Evolutionary conservation across 2,329 filamentous ascomycete species (phyloP), one percentile per base, ranked within the genome.

Genomic region (Niveomyces coronatus): DNA sequence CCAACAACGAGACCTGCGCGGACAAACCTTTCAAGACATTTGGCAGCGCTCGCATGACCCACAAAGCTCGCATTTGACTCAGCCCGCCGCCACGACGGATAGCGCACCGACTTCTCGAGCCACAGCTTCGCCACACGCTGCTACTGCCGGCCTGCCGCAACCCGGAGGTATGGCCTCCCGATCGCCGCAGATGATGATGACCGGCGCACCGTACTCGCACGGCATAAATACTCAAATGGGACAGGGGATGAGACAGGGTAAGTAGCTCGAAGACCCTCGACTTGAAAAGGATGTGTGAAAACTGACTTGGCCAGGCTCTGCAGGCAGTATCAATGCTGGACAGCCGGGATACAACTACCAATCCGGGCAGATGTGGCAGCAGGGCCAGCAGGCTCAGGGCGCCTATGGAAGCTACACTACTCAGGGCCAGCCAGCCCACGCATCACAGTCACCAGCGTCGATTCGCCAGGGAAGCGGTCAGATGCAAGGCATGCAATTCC

Each of bases 41-140:
- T 96, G 88, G 83, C 76, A 82, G 46, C 74, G 83, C 44, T 81
- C 84, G 9, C 87, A 93, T 47, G 86, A 95, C 54, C 77, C 82
- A 42, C 79, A 85, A 18, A 57, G 63, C 39, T 67, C 64, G 24
- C 63, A 48, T 46, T 56, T 68, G 46, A 64, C 59, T 34, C 73
- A 68, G 43, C 62, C 70, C 31, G 30, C 28, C 7, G 37, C 19
- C 5, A 39, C 37, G 11, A 65, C 72, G 33, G 46, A 68, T 4
- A 50, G 65, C 16, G 53, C 64, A 9, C 61, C 70, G 10, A 67
- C 68, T 11, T 71, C 65, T 39, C 69, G 75, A 33, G 62, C 72
- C 9, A 65, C 70, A 19, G 68, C 76, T 49, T 75, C 76, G 17
- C 70, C 80, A 37, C 72, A 78, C 45, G 63, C 70, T 39, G 57